Base-by-base conservation (phyloP, 2,329 filamentous ascomycete genomes). In the Talaromyces sp. region DNA sequence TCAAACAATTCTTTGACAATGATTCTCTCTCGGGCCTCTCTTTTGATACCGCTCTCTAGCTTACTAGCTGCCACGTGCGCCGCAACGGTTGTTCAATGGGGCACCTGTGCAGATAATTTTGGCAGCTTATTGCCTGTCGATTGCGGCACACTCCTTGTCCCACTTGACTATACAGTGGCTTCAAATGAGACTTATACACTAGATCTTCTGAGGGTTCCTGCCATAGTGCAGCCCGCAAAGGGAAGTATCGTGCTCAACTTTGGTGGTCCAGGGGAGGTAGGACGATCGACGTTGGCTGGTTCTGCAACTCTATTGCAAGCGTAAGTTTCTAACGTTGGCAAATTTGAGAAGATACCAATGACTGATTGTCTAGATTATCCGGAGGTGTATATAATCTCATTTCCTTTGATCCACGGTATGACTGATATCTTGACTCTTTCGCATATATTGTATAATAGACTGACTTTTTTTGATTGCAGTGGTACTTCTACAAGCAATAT, bases 171-270 rank as follows among this genome's bases (percentile, higher is more conserved):
- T 59, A 71, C 71, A 13, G 63, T 64, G 10, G 61, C 70, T 10
- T 68, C 68, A 31, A 67, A 62, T 9, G 64, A 67, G 33, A 73
- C 66, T 1, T 63, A 77, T 33, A 50, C 71, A 11, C 67, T 78
- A 5, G 67, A 74, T 6, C 66, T 77, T 4, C 52, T 72, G 47
- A 72, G 68, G 33, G 54, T 74, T 27, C 69, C 71, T 45, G 73
- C 75, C 11, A 66, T 65, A 9, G 71, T 72, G 35, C 47, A 73
- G 35, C 72, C 71, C 3, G 68, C 69, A 9, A 73, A 72, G 48
- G 76, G 75, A 6, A 75, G 71, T 37, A 70, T 78, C 27, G 65
- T 77, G 31, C 67, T 73, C 45, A 77, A 77, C 56, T 72, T 73
- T 56, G 76, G 75, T 6, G 76, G 75, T 3, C 76, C 75, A 6